Base-by-base conservation (phyloP, 2,329 filamentous ascomycete genomes). In the Alternaria viburni region DNA sequence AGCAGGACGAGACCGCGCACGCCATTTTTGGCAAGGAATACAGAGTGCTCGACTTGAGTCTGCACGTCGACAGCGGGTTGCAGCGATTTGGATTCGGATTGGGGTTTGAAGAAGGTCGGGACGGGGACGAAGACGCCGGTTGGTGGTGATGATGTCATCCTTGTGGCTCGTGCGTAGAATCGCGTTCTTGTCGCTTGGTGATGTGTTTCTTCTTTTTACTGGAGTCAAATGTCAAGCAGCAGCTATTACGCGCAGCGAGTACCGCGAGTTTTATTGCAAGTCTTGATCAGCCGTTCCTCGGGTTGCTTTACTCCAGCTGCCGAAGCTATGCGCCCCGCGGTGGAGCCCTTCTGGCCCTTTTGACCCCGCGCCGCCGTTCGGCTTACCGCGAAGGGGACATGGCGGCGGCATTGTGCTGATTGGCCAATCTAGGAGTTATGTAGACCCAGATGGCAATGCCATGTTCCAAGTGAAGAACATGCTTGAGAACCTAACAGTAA, bases 91-190 rank as follows among this genome's bases (percentile, higher is more conserved):
- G 83, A 84, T 51, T 81, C 74, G 28, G 83, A 78, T 12, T 66
- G 60, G 73, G 82, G 69, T 78, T 87, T 84, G 81, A 89, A 90
- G 82, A 91, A 90, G 54, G 89, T 90, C 6, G 88, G 88, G 46
- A 89, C 84, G 46, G 77, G 77, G 12, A 80, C 77, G 70, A 79
- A 79, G 65, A 79, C 77, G 66, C 77, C 77, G 7, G 76, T 76
- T n/a, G 77, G 76, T 55, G 76, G 76, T 54, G 71, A 70, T 60
- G 68, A 69, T 52, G 68, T 64, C 76, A 77, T 76, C 6, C 46
- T 56, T 62, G 59, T 62, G 56, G 64, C 59, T 68, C 54, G 66
- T 67, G 60, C 10, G 23, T 23, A 17, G 50, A 30, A 12, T 52
- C 17, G 49, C 49, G 21, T 52, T 52, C 28, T 43, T 10, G 30